Base-by-base conservation (phyloP, 2,329 filamentous ascomycete species). In the Aspergillus intermedius region DNA sequence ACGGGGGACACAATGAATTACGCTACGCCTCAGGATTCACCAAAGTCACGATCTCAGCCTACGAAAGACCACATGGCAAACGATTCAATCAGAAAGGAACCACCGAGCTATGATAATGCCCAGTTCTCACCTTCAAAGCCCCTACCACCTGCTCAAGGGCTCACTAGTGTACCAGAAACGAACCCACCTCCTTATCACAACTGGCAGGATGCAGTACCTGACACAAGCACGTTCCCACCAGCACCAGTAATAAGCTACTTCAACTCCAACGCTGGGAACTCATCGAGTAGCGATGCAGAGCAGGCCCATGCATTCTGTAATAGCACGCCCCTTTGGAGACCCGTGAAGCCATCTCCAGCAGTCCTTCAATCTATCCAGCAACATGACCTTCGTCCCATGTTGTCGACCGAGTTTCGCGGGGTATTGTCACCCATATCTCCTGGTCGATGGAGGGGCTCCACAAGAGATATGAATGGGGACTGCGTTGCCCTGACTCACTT, bases 111-210 rank as follows among this genome's bases (percentile, higher is more conserved):
- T 21, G 17, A 19, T 10, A 8, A 15, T 21, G 5, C 10, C 12
- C 37, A 22, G 19, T 12, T 3, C 10, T 19, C 15, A 5, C 5
- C 37, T 3, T 22, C 37, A 40, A 19, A 15, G 5, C 8, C 15
- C 13, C 37, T 21, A 19, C 17, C 37, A 10, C 17, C 15, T 22
- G 10, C 10, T 21, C 17, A 21, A 22, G 19, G 10, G 7, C 22
- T 12, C 5, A 3, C 15, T 40, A 17, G 15, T 19, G 17, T 19
- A 40, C 19, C 37, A 13, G 17, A 41, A 40, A 42, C 4, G 42
- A 65, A 69, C 21, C 78, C 79, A 12, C 79, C 79, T 15, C 75
- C 78, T 22, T 81, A 82, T 57, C 80, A 83, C 61, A 78, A 82
- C 64, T 84, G 81, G 81, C 75, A 79, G 46, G 65, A 69, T 37